phyloP scores from a whole-genome alignment of 169 alveolate species.

The Neospora caninum region DNA sequence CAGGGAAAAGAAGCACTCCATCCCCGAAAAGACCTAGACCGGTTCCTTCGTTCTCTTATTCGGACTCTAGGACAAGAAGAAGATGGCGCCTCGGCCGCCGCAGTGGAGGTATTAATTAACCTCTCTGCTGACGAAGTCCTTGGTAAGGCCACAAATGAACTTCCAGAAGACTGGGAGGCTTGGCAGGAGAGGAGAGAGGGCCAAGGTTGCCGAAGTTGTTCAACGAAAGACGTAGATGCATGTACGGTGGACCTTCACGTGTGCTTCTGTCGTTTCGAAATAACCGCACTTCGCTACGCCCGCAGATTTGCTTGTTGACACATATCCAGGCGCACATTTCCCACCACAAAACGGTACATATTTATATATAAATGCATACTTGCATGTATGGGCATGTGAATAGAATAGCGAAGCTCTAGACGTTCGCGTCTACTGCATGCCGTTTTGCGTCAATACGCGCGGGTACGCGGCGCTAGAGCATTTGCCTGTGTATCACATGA shows the following conservation, averaged over 20 bases:
- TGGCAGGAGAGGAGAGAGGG: background rate
- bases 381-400: no score
- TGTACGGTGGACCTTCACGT: no score
- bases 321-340: background rate
- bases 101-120: conserved; percentile 1
- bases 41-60: background rate
- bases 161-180: background rate
- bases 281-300: no score
- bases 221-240: no score
- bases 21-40: background rate
- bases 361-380: background rate
- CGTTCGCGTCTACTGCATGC: no score
- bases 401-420: no score
- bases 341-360: background rate
- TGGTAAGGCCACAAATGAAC: background rate
- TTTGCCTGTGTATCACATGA: no score
- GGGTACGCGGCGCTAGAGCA: no score
- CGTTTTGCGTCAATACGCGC: no score
- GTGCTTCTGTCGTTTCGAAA: no score
- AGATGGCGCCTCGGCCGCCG: conserved; percentile 27
- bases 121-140: conserved; percentile 9
- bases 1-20: background rate
- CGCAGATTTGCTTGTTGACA: no score
- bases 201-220: no score
- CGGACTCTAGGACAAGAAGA: background rate